Conservation (phyloP, 495 filamentous ascomycete genomes). For the Entonaema liquescens region DNA sequence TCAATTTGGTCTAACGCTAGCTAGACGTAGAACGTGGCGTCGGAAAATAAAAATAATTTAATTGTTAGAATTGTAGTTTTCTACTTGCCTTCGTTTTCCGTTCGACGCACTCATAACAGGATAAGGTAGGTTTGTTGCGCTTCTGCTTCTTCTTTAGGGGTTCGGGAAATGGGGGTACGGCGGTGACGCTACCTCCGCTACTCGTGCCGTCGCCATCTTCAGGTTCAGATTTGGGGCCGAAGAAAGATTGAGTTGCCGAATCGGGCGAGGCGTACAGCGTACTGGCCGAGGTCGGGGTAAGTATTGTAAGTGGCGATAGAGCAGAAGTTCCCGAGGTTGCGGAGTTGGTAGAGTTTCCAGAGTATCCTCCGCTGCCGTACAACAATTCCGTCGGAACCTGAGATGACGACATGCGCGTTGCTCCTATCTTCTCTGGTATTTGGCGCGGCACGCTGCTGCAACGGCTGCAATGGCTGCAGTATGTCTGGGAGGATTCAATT, state of each 20-base stretch:
- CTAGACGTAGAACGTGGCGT: conserved; percentile 20
- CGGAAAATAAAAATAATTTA: neutral
- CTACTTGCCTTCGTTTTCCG: conserved; percentile 71
- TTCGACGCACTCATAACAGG: conserved; percentile 76
- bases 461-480: neutral
- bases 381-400: conserved; percentile 45
- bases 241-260: conserved; percentile 41
- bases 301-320: conserved; percentile 40
- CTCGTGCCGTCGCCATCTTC: conserved; percentile 43
- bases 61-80: neutral
- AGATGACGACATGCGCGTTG: conserved; percentile 48
- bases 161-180: conserved; percentile 42
- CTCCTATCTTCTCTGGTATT: conserved; percentile 15
- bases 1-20: conserved; percentile 22
- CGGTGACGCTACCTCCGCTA: conserved; percentile 44
- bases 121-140: conserved; percentile 78
- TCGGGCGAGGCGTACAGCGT: conserved; percentile 55
- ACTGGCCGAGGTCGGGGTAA: conserved; percentile 47
- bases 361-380: conserved; percentile 45
- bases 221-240: conserved; percentile 46
- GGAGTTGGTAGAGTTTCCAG: conserved; percentile 28
- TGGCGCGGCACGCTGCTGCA: neutral
- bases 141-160: conserved; percentile 70
- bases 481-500: conserved; percentile 39
- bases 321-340: conserved; percentile 15